Evolutionary conservation across 2,329 filamentous ascomycete species (phyloP), one percentile per base, ranked within the genome.

Genomic region (Pseudopyrenochaeta lycopersici): DNA sequence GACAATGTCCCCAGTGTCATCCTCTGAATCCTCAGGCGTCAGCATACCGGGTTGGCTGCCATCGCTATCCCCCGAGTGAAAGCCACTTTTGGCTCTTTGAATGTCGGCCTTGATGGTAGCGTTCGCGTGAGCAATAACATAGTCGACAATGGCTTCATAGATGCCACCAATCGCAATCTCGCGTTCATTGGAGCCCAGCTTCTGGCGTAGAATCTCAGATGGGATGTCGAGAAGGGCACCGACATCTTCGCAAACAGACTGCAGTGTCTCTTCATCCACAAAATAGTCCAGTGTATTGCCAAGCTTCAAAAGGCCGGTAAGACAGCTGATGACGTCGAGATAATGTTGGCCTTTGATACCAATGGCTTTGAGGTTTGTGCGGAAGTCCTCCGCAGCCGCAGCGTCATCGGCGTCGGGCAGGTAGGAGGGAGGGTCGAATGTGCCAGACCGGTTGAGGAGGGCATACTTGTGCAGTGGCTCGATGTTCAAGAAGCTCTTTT

Each of bases 71-170:
- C 84, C 83, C 0, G 88, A 90, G 42, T 89, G 88, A 40, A 88
- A 87, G 0, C 86, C 85, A 32, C 89, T 85, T 45, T 83, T 83
- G 50, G 87, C 85, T 20, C 83, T 84, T 17, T 84, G 81, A 73
- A 98, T 86, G 63, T 97, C 91, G 3, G 82, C 82, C 1, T 87
- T 83, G 67, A 99, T 97, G 10, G 93, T 85, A 30, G 88, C 85
- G 66, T 99, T 99, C 51, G 93, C 94, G 71, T 93, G 95, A 51
- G 83, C 80, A 56, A 99, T 89, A 12, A 99, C 90, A 90, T 92
- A 98, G 72, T 98, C 95, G 0, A 99, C 92, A 21, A 98, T 81
- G 11, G 93, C 89, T 77, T 99, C 95, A 69, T 99, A 99, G 14
- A 98, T 82, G 2, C 91, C 93, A 11, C 88, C 89, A 54, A 98